These are phyloP conservation scores for Chaetothyriales sp. DNA, from an alignment of 2,329 filamentous ascomycete species.

Conservation along the genomic window DNA sequence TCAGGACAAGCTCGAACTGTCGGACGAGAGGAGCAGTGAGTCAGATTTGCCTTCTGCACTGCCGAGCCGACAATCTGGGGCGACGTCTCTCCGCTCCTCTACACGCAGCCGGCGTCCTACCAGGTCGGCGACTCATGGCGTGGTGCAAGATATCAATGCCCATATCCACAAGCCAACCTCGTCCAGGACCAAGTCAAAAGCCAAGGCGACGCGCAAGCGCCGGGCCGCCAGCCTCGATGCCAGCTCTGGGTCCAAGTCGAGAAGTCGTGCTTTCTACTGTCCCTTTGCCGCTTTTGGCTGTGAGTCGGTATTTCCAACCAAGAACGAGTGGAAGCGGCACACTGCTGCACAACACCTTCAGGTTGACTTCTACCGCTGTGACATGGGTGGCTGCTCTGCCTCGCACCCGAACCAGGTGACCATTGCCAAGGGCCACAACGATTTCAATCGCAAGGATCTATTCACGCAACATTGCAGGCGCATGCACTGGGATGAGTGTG, in stretches of 20 bases:
- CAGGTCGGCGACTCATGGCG: background rate
- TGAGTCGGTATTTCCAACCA: slow-evolving; percentile 53
- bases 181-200: slow-evolving; percentile 2
- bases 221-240: background rate
- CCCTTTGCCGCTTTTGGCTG: slow-evolving; percentile 69
- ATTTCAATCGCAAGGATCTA: slow-evolving; percentile 84
- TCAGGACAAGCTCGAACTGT: background rate
- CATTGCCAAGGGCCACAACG: slow-evolving; percentile 29
- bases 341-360: slow-evolving; percentile 65
- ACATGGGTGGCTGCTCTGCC: slow-evolving; percentile 43
- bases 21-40: background rate
- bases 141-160: background rate
- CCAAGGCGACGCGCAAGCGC: slow-evolving; percentile 1
- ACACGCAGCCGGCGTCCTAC: background rate
- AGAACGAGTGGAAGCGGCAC: slow-evolving; percentile 95
- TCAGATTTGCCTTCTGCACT: background rate
- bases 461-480: slow-evolving; percentile 77
- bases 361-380: slow-evolving; percentile 60
- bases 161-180: background rate
- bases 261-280: slow-evolving; percentile 47
- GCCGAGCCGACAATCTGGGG: background rate
- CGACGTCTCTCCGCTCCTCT: background rate
- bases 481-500: slow-evolving; percentile 47
- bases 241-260: background rate
- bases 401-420: slow-evolving; percentile 11